Conservation (phyloP, 805 yeast species). For the Nakazawaea molendinolei region DNA sequence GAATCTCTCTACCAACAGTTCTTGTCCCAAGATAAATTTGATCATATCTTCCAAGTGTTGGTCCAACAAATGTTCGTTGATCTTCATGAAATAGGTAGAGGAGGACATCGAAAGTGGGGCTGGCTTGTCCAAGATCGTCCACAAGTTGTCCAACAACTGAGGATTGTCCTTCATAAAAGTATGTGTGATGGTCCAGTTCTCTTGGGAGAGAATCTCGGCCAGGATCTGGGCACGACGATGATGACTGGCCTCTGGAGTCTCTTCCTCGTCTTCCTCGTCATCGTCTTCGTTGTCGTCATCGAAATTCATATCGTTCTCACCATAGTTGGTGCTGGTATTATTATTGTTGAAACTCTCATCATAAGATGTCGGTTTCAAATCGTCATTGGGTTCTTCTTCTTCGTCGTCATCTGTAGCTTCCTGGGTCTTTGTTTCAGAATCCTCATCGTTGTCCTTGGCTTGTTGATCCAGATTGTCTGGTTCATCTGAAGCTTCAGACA, state of each 20-base stretch:
- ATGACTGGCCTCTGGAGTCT: slow-evolving; percentile 27
- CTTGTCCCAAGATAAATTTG: slow-evolving; percentile 63
- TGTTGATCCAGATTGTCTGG: no score
- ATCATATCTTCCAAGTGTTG: slow-evolving; percentile 79
- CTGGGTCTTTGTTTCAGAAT: slow-evolving; percentile 12
- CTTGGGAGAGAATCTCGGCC: slow-evolving; percentile 85
- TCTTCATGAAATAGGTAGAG: slow-evolving; percentile 86
- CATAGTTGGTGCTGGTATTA: no score
- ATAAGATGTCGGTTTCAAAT: no score
- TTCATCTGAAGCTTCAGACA: no score
- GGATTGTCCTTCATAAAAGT: slow-evolving; percentile 69
- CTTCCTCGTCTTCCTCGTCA: slow-evolving; percentile 24
- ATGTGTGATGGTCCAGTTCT: slow-evolving; percentile 90
- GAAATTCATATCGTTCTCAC: slow-evolving; percentile 19
- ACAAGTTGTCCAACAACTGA: slow-evolving; percentile 57
- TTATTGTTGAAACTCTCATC: no score
- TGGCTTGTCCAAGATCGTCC: slow-evolving; percentile 71
- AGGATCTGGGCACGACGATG: slow-evolving; percentile 56
- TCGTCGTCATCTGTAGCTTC: slow-evolving; percentile 22
- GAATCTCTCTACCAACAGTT: slow-evolving; percentile 70
- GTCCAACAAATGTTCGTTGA: slow-evolving; percentile 83
- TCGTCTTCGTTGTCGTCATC: slow-evolving; percentile 19
- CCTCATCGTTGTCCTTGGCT: slow-evolving; percentile 12
- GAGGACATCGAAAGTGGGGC: slow-evolving; percentile 65
- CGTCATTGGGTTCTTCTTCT: no score